Percentiles rank a stretch among this genome's conserved stretches.
Conservation (phyloP, 768 basidiomycete genomes). For the Scleroderma bovista region DNA sequence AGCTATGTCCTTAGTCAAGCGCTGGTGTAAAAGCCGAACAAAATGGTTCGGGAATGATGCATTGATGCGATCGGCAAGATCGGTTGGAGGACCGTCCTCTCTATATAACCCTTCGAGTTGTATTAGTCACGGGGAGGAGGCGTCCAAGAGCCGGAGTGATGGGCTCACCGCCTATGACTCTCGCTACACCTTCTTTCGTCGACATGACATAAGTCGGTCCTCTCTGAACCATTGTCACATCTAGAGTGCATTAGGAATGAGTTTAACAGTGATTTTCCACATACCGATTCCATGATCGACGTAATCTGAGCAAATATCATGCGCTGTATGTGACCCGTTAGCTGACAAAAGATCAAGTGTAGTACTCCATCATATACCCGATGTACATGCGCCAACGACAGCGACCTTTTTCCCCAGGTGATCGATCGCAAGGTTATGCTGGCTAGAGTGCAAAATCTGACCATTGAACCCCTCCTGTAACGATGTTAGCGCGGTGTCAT, state of each 20-base stretch:
- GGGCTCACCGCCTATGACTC: constrained; percentile 15
- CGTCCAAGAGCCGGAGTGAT: neutral
- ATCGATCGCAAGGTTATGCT: constrained; percentile 42
- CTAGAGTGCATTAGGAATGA: constrained; percentile 20
- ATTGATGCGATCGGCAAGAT: constrained; percentile 45
- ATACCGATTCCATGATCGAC: constrained; percentile 32
- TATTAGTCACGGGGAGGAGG: neutral
- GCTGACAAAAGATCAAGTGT: neutral
- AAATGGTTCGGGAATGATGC: constrained; percentile 34
- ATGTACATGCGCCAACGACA: constrained; percentile 59
- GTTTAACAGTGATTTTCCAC: neutral
- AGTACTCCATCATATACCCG: constrained; percentile 30
- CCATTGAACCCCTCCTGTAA: constrained; percentile 47
- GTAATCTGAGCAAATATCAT: constrained; percentile 42
- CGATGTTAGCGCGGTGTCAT: neutral
- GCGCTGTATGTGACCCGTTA: constrained; percentile 28
- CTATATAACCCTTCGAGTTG: constrained; percentile 26
- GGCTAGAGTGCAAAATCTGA: constrained; percentile 44
- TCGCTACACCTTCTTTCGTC: constrained; percentile 32
- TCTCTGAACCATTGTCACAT: constrained; percentile 57
- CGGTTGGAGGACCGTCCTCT: constrained; percentile 38
- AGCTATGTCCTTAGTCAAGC: constrained; percentile 36
- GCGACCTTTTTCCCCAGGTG: constrained; percentile 60
- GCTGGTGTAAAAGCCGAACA: constrained; percentile 25
- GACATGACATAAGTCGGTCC: constrained; percentile 44